These are phyloP conservation scores for Truncatella angustata DNA, from an alignment of 2,329 filamentous ascomycete genomes.

Conservation along the genomic window DNA sequence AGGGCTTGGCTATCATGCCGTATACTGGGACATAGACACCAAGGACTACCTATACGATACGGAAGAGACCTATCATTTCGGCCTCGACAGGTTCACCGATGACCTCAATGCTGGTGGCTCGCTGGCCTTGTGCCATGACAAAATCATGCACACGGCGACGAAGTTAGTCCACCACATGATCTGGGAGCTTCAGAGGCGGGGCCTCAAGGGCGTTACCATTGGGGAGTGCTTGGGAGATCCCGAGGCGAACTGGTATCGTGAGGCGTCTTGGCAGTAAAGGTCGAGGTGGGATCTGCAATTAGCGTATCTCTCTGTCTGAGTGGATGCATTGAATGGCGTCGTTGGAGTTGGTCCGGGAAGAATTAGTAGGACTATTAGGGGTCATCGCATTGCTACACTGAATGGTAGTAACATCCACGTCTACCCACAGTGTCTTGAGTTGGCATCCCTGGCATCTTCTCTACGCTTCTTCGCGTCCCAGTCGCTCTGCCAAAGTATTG, in stretches of 20 bases:
- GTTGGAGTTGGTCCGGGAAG: no score
- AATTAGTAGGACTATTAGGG: no score
- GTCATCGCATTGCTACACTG: no score
- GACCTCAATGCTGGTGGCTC: conserved; percentile 15
- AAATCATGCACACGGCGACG: conserved; percentile 15
- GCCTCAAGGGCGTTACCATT: conserved; percentile 17
- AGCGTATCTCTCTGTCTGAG: no score
- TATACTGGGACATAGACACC: conserved; percentile 28
- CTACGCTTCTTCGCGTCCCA: no score
- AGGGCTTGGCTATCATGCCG: conserved; percentile 33
- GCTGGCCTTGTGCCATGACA: conserved; percentile 22
- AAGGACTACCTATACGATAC: conserved; percentile 19
- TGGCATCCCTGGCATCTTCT: no score
- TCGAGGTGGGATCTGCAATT: not conserved
- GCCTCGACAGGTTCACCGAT: not conserved
- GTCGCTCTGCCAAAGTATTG: not conserved
- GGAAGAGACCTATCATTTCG: not conserved
- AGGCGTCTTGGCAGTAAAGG: not conserved
- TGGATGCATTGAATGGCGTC: not conserved
- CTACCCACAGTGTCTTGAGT: no score
- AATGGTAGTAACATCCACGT: no score
- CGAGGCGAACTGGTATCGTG: conserved; percentile 17
- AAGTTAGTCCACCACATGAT: conserved; percentile 16
- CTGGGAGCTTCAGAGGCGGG: conserved; percentile 1
- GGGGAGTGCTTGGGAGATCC: conserved; percentile 20